Base-by-base conservation (phyloP, 148 eudicot species). In the Fagopyrum esculentum region DNA sequence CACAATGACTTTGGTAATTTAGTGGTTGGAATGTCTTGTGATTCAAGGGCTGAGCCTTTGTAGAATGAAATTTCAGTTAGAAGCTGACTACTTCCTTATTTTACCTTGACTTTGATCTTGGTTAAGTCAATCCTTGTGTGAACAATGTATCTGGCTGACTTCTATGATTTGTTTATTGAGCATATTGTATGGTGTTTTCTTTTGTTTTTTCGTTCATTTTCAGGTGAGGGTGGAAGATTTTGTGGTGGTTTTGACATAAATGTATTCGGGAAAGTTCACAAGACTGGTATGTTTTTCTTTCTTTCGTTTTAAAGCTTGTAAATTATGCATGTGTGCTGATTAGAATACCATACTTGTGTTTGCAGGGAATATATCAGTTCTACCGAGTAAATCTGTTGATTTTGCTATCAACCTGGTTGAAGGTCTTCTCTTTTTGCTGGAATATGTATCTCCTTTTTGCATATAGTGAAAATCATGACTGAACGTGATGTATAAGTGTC, bases 191-290 rank as follows among this genome's bases (percentile, higher is more conserved):
- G 57, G 64, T 74, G 15, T 17, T 13, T 76, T 13, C 7, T 7
- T 22, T 7, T 74, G 59, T 40, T 29, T 49, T 49, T 64, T 64
- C 71, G 11, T 50, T 47, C 56, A 60, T 30, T 81, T 72, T 86
- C 47, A 55, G 98, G 98, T 63, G 79, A 80, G 0, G 91, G 86
- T 26, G 96, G 96, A 74, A 90, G 56, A 76, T 94, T 94, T 77
- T 94, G 89, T 43, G 97, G 92, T 29, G 98, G 98, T 13, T 91
- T 91, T 40, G 98, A 94, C 84, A 91, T 91, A 79, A 89, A 86
- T 76, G 90, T 85, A 48, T 94, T 94, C 72, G 87, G 81, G 71
- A 82, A 51, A 66, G 92, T 94, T 76, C 98, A 94, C 81, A 75
- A 84, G 79, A 87, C 91, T 81, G 98, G 98, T 94, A 86, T 73